A percentile compares a stretch with the other conserved stretches of the same genome.
Evolutionary conservation across 164 flowering plant genomes (phyloP).

Genomic region (Vitis vinifera): ASM3070453v1 NC_081817.1:4837501-4838000

Average conservation of each 20-base stretch:
- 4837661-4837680: not conserved
- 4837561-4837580: not conserved
- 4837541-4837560: not conserved
- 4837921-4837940: not conserved
- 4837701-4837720: not conserved
- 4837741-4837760: not conserved
- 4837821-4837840: not conserved
- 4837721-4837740: not conserved
- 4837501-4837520: not conserved
- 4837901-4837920: not conserved
- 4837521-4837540: not conserved
- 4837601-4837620: conserved; percentile 39
- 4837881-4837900: no score
- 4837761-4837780: not conserved
- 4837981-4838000: no score
- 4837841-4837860: not conserved
- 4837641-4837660: conserved; percentile 19
- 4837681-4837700: not conserved
- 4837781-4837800: not conserved
- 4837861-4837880: no score
- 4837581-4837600: conserved; percentile 40
- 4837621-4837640: conserved; percentile 41
- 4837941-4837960: no score
- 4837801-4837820: not conserved
- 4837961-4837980: no score